phyloP scores from a whole-genome alignment of 2,329 filamentous ascomycete genomes.

The Emmonsiellopsis sp. region DNA sequence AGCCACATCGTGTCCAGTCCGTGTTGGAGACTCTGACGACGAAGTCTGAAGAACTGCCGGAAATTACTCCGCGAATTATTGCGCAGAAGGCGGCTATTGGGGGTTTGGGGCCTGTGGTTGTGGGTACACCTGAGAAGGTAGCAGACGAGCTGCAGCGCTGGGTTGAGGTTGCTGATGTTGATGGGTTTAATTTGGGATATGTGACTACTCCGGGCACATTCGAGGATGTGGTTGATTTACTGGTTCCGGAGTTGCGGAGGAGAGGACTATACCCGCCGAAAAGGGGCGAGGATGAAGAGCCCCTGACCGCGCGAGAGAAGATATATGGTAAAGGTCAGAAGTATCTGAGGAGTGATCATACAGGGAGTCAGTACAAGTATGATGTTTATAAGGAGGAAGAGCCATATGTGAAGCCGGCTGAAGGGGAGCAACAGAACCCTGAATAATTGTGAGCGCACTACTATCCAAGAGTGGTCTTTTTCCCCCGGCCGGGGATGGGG shows the following conservation, averaged over 20 bases:
- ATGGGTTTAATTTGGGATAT: slow-evolving; percentile 37
- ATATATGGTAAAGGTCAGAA: slow-evolving; percentile 52
- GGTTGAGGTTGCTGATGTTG: slow-evolving; percentile 34
- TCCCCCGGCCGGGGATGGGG: no score
- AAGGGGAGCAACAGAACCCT: neutral
- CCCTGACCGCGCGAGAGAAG: slow-evolving; percentile 48
- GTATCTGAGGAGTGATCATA: slow-evolving; percentile 48
- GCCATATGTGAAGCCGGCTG: slow-evolving; percentile 19
- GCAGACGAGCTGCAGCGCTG: slow-evolving; percentile 41
- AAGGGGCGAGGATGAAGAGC: slow-evolving; percentile 21
- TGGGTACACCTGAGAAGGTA: slow-evolving; percentile 38
- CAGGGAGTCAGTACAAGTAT: slow-evolving; percentile 52
- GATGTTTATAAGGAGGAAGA: slow-evolving; percentile 49
- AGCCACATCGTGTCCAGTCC: slow-evolving; percentile 43
- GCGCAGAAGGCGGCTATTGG: slow-evolving; percentile 41
- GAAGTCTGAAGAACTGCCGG: slow-evolving; percentile 38
- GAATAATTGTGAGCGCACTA: no score
- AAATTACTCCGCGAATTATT: slow-evolving; percentile 37
- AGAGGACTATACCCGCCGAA: slow-evolving; percentile 29
- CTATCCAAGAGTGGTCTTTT: no score
- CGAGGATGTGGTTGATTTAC: slow-evolving; percentile 42
- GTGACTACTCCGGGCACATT: slow-evolving; percentile 44
- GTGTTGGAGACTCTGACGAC: slow-evolving; percentile 42
- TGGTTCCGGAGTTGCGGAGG: slow-evolving; percentile 39
- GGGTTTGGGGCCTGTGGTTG: slow-evolving; percentile 38